Base-by-base conservation (phyloP, 192 early-diverging fungal genomes). In the Obelidium mucronatum region DNA sequence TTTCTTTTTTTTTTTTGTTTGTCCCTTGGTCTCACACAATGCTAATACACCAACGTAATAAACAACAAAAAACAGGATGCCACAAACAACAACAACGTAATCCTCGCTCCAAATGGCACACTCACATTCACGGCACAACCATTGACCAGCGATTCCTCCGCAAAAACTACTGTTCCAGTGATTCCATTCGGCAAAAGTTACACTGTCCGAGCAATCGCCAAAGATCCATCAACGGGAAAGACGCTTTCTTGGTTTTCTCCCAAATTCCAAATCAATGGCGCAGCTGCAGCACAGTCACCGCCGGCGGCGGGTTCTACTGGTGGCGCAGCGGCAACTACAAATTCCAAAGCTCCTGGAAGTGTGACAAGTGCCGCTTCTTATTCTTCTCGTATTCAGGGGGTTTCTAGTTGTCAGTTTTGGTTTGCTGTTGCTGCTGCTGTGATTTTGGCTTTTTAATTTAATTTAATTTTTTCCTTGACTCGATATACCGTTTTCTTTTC, bases 161-260 rank as follows among this genome's bases (percentile, higher is more conserved):
- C 26, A 13, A 22, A 28, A 28, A 42, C 54, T 6, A 56, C 15
- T 5, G 33, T 71, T 54, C 69, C 69, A 54, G 34, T 19, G 4
- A 56, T 71, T 35, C 5, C 51, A 19, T 11, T 13, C 1, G 69
- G 69, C 19, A 58, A 36, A 5, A 19, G 13, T 1, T 71, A 56
- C 54, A 37, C 69, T 35, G 53, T 71, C 34, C 6, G 34, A 6
- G 69, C 53, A 0, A 35, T 19, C 1, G 8, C 37, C 36, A 22
- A 35, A 17, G 53, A 37, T 36, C 11, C 51, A 8, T 22, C 52
- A 1, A n/a, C n/a, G n/a, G n/a, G n/a, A n/a, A 42, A 42, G 17
- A 56, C 37, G 13, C 6, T 71, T 3, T 56, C 54, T 36, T 71
- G 33, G 30, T 71, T 34, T 54, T 58, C 53, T 1, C 69, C 51